These are phyloP conservation scores for Porphyrellus sp. DNA, from an alignment of 1,284 basidiomycete species.

Conservation along the genomic window DNA sequence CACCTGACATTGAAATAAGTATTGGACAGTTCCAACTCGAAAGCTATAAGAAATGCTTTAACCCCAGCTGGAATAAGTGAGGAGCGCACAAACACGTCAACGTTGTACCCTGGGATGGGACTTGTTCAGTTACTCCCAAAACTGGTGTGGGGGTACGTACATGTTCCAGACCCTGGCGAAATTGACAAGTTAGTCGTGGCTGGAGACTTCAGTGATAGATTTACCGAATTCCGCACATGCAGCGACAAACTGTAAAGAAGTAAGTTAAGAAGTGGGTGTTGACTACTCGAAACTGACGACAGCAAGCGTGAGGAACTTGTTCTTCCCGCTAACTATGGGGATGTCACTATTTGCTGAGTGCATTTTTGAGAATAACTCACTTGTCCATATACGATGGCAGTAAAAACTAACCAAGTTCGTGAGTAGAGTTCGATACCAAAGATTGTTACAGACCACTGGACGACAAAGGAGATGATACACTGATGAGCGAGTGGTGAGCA, in stretches of 20 bases:
- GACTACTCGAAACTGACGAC: constrained; percentile 3
- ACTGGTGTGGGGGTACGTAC: constrained; percentile 1
- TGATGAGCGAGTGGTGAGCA: neutral
- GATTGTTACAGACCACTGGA: constrained; percentile 9
- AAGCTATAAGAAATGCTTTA: constrained; percentile 3
- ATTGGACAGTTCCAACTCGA: constrained; percentile 6
- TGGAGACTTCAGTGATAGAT: neutral
- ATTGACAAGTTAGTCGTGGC: neutral
- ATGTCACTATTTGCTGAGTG: neutral
- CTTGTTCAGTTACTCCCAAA: neutral
- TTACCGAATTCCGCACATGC: neutral
- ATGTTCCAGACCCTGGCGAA: constrained; percentile 3
- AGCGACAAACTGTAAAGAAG: neutral
- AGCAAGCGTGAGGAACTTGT: constrained; percentile 8
- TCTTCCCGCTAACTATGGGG: constrained; percentile 13
- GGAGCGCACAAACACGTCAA: constrained; percentile 7
- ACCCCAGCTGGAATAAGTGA: neutral
- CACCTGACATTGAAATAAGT: constrained; percentile 9
- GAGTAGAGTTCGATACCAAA: neutral
- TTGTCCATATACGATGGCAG: constrained; percentile 17
- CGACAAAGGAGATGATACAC: neutral
- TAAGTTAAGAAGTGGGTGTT: neutral
- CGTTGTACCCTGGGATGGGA: constrained; percentile 5
- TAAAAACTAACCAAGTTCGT: constrained; percentile 13
- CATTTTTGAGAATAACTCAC: constrained; percentile 5